Evolutionary conservation across 2,329 filamentous ascomycete species (phyloP).

Genomic region (Sporothrix luriei): DNA sequence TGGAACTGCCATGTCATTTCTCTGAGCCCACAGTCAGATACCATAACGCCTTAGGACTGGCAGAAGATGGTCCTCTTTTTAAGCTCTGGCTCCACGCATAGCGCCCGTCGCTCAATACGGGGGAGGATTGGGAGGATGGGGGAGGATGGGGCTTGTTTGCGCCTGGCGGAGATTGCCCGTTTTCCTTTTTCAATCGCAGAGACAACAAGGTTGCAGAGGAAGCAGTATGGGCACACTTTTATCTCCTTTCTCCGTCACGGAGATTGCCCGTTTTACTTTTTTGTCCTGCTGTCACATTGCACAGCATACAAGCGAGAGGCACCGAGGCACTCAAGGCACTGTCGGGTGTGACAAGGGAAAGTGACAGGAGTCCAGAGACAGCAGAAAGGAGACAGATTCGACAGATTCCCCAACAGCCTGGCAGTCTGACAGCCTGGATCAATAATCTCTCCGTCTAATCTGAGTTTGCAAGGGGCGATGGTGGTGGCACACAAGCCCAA

Average conservation of each 20-base stretch:
- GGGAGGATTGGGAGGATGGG: not conserved
- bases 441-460: too few species aligned
- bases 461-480: not conserved
- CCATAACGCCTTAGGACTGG: too few species aligned
- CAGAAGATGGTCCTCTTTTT: conserved; percentile 14
- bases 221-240: not conserved
- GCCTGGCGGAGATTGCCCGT: too few species aligned
- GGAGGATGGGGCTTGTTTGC: not conserved
- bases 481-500: not conserved
- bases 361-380: too few species aligned
- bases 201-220: too few species aligned
- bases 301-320: not conserved
- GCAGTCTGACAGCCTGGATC: not conserved
- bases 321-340: too few species aligned
- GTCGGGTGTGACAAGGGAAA: not conserved
- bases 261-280: not conserved
- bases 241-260: not conserved
- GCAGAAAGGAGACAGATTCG: too few species aligned
- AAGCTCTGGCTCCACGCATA: not conserved
- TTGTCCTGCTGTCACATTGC: not conserved
- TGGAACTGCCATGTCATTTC: not conserved
- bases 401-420: too few species aligned
- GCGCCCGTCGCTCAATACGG: conserved; percentile 6
- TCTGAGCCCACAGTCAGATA: too few species aligned
- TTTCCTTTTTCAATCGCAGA: too few species aligned